phyloP scores from a whole-genome alignment of 345 rosid species.

The Combretum micranthum region DNA sequence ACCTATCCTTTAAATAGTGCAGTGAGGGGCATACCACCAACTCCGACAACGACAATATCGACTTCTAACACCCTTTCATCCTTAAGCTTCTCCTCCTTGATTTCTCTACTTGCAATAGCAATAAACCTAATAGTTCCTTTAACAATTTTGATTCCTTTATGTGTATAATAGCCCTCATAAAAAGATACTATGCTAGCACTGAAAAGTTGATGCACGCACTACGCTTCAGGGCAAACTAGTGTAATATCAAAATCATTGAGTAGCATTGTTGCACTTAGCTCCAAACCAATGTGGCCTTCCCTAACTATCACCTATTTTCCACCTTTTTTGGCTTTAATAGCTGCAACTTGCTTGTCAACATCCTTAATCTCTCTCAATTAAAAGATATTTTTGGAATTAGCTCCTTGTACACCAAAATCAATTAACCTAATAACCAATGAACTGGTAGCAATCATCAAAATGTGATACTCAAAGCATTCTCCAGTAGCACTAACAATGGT shows the following conservation, averaged over 20 bases:
- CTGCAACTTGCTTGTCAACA: constrained; percentile 73
- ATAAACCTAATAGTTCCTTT: constrained; percentile 96
- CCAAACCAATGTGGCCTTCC: constrained; percentile 97
- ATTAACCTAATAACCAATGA: constrained; percentile 79
- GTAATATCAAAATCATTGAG: constrained; percentile 71
- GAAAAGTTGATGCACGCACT: constrained; percentile 99
- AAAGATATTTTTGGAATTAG: constrained; percentile 76
- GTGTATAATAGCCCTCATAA: constrained; percentile 84
- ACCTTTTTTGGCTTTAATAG: constrained; percentile 64
- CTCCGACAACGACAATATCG: no score
- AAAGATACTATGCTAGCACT: constrained; percentile 84
- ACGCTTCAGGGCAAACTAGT: constrained; percentile 96
- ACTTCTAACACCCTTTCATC: constrained; percentile 81
- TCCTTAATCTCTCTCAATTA: constrained; percentile 90
- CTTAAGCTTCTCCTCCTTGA: constrained; percentile 84
- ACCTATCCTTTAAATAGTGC: no score
- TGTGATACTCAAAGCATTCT: constrained; percentile 56
- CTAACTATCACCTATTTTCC: constrained; percentile 96
- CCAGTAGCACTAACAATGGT: constrained; percentile 67
- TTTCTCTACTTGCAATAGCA: constrained; percentile 72
- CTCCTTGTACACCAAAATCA: constrained; percentile 92
- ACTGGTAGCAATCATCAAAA: constrained; percentile 78
- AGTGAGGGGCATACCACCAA: no score
- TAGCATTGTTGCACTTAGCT: constrained; percentile 72
- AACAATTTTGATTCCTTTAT: constrained; percentile 75